Base-by-base conservation (phyloP, 129 eudicot species). In the Oenanthe sinensis region DNA sequence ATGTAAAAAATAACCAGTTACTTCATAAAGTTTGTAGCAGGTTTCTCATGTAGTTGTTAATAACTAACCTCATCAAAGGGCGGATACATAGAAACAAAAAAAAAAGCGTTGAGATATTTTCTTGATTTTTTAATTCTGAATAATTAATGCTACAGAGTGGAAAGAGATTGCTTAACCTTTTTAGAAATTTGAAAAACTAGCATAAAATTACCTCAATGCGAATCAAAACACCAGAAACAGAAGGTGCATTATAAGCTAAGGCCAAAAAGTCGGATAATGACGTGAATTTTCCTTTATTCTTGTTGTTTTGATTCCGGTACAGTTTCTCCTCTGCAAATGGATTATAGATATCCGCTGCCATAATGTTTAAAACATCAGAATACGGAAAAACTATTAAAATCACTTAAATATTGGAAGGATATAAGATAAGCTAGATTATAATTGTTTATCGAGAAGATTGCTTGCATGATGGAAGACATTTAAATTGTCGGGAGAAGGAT, bases 161-260 rank as follows among this genome's bases (percentile, higher is more conserved):
- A 42, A 71, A 42, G 8, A 7, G 22, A 70, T 33, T 8, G 6
- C 9, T 20, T 10, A 17, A 24, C 22, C 13, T 37, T 15, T 2
- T 24, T n/a, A 60, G 2, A 67, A 60, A 5, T n/a, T 9, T n/a
- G 15, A 73, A 33, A 19, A 30, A 69, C 19, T 62, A 55, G 39
- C 54, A 50, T 46, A 72, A 62, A 75, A 87, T 90, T 45, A 92
- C 99, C 99, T 95, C 93, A 75, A 95, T 87, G 77, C 83, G 69
- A 79, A 95, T 92, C 81, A 92, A 55, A 80, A 92, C 94, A 63
- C 93, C 97, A 49, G 93, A 87, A 82, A 90, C 84, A 36, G 97
- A 88, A 81, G 92, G 76, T n/a, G 91, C 79, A 46, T 91, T 91
- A 42, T 87, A 87, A 44, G 98, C 94, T 12, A 90, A 83, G 65